Conservation (phyloP, 768 basidiomycete species). For the Pisolithus marmoratus region DNA sequence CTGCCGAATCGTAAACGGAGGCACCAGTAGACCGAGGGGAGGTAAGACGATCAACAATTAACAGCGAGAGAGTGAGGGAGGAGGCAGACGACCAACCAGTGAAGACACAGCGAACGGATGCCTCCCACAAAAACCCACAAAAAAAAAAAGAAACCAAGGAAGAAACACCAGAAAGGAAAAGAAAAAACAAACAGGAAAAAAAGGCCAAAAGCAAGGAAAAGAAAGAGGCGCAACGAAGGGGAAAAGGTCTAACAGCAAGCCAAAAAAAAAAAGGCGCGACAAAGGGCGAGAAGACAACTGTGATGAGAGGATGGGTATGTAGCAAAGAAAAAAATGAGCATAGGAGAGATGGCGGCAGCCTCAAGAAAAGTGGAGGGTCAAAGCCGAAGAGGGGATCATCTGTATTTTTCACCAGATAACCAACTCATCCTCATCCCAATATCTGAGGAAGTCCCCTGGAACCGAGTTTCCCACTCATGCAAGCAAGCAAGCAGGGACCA, state of each 20-base stretch:
- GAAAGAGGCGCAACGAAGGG: background rate
- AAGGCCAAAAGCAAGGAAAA: background rate
- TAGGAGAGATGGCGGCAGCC: background rate
- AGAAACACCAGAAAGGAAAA: background rate
- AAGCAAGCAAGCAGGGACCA: background rate
- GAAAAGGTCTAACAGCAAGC: background rate
- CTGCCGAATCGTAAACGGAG: background rate
- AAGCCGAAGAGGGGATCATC: no score
- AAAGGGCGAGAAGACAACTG: background rate
- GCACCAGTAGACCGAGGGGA: background rate
- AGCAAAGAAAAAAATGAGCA: background rate
- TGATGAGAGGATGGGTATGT: background rate
- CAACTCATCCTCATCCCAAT: no score
- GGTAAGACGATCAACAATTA: background rate
- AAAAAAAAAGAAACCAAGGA: background rate
- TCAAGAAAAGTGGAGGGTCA: no score
- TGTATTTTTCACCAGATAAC: no score
- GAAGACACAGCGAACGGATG: background rate
- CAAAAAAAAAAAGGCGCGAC: background rate
- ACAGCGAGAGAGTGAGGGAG: background rate
- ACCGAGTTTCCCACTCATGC: background rate
- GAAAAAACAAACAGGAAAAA: background rate
- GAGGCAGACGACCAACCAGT: no score
- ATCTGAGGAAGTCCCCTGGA: no score
- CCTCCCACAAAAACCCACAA: background rate